These are phyloP conservation scores for Didymella lethalis DNA, from an alignment of 2,329 filamentous ascomycete species.

Conservation along the genomic window DNA sequence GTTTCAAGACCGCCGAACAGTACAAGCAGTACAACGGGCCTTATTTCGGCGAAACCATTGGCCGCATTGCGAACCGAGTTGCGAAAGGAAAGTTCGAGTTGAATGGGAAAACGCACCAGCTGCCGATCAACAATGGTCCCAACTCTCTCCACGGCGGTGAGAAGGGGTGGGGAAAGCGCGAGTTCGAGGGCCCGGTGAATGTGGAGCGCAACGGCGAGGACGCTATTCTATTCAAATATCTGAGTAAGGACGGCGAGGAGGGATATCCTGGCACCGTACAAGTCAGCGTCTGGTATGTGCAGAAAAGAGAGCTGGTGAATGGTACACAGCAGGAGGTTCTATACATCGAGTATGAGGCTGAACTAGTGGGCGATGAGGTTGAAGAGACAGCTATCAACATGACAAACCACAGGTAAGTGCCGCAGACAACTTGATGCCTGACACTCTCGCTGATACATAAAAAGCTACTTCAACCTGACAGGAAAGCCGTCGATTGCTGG, in stretches of 20 bases:
- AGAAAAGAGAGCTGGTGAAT: slow-evolving; percentile 69
- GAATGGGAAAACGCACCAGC: slow-evolving; percentile 73
- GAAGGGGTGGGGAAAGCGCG: slow-evolving; percentile 81
- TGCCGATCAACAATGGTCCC: slow-evolving; percentile 77
- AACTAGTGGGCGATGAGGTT: slow-evolving; percentile 74
- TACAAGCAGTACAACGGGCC: slow-evolving; percentile 78
- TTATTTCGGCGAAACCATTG: slow-evolving; percentile 94
- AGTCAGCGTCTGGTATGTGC: slow-evolving; percentile 78
- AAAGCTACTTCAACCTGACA: slow-evolving; percentile 73
- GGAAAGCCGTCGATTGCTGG: slow-evolving; percentile 66
- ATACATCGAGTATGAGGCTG: slow-evolving; percentile 88
- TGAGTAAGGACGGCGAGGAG: slow-evolving; percentile 83
- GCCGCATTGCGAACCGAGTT: slow-evolving; percentile 82
- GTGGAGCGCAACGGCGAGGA: slow-evolving; percentile 60
- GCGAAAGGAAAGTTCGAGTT: slow-evolving; percentile 75
- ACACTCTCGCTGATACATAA: slow-evolving; percentile 1
- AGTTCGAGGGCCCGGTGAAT: slow-evolving; percentile 75
- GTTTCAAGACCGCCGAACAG: slow-evolving; percentile 77
- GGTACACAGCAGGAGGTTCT: slow-evolving; percentile 74
- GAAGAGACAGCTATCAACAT: slow-evolving; percentile 93
- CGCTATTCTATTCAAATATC: slow-evolving; percentile 58
- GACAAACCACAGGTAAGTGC: slow-evolving; percentile 87
- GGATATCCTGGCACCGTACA: slow-evolving; percentile 89
- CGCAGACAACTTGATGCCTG: no score
- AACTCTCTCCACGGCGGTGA: slow-evolving; percentile 68